phyloP scores from a whole-genome alignment of 345 rosid species.

The Euphorbia peplus region DNA sequence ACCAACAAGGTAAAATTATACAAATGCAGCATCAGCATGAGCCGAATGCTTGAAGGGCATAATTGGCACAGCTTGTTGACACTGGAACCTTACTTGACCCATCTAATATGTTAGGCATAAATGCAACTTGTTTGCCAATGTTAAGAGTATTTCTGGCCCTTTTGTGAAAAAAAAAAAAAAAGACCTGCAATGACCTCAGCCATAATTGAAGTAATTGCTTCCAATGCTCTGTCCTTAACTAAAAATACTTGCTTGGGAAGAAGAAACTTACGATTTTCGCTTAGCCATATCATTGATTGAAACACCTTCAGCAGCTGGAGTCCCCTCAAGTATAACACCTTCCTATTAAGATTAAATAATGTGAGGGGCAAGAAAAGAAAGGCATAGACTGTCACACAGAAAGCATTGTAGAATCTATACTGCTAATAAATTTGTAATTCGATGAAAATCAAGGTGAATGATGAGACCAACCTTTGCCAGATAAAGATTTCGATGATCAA shows the following conservation, averaged over 20 bases:
- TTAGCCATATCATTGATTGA: conserved; percentile 74
- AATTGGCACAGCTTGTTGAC: no score
- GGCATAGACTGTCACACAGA: not conserved
- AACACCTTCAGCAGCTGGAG: conserved; percentile 87
- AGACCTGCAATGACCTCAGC: not conserved
- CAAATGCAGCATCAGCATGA: not conserved
- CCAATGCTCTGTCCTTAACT: conserved; percentile 1
- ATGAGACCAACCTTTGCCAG: conserved; percentile 65
- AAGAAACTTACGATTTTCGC: conserved; percentile 49
- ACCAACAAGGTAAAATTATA: conserved; percentile 5
- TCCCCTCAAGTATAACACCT: conserved; percentile 80
- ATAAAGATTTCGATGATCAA: conserved; percentile 77
- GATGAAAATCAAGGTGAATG: not conserved
- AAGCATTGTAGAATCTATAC: not conserved
- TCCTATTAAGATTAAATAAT: conserved; percentile 47
- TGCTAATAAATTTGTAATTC: not conserved
- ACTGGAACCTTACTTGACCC: no score
- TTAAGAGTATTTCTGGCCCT: no score
- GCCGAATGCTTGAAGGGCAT: not conserved
- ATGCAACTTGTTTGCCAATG: no score
- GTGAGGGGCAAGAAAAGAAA: not conserved
- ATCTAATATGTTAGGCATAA: no score
- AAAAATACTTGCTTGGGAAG: not conserved
- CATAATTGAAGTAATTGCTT: not conserved
- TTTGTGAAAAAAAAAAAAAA: no score